Evolutionary conservation across 2,329 filamentous ascomycete species (phyloP).

Genomic region (Huntiella savannae): DNA sequence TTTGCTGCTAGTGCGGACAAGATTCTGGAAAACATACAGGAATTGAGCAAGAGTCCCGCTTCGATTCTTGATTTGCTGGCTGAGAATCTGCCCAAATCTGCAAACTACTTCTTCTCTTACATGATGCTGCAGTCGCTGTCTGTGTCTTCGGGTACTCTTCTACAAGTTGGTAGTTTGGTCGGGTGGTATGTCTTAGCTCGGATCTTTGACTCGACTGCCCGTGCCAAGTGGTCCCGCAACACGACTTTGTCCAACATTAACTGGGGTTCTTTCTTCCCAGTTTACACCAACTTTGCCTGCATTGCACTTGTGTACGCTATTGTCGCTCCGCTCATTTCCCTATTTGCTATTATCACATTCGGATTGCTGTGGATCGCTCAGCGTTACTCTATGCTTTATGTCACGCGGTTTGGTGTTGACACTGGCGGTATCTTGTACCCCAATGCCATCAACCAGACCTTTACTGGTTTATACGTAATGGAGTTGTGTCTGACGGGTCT

Average conservation of each 20-base stretch:
- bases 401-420: constrained; percentile 73
- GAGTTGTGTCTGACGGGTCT: constrained; percentile 76
- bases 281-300: constrained; percentile 91
- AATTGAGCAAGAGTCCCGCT: constrained; percentile 35
- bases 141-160: constrained; percentile 70
- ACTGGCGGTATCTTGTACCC: constrained; percentile 88
- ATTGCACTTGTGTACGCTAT: constrained; percentile 81
- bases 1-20: constrained; percentile 42
- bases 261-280: constrained; percentile 89
- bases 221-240: constrained; percentile 71
- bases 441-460: constrained; percentile 82
- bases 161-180: constrained; percentile 64
- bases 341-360: constrained; percentile 91
- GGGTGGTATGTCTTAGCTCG: constrained; percentile 68
- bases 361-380: constrained; percentile 83
- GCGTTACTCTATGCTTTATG: constrained; percentile 91
- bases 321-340: constrained; percentile 71
- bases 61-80: constrained; percentile 52
- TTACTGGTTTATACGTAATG: constrained; percentile 89
- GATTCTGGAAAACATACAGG: constrained; percentile 33
- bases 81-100: constrained; percentile 60
- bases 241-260: constrained; percentile 57
- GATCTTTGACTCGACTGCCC: constrained; percentile 62
- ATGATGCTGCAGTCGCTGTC: constrained; percentile 88
- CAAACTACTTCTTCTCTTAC: constrained; percentile 98